These are phyloP conservation scores for Diplodia mutila DNA, from an alignment of 2,329 filamentous ascomycete genomes.

Conservation along the genomic window DNA sequence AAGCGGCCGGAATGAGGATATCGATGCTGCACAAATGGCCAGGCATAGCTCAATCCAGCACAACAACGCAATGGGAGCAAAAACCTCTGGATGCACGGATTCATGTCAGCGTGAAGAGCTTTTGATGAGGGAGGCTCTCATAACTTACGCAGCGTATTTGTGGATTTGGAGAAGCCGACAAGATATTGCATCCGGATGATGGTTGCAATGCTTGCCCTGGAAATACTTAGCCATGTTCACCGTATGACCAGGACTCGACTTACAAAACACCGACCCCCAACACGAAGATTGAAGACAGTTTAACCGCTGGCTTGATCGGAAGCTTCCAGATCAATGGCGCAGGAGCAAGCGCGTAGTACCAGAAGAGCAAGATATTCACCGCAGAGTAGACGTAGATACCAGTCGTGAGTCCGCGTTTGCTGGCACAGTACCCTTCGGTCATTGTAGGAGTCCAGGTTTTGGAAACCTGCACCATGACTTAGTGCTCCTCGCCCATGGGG, in stretches of 20 bases:
- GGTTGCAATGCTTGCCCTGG: constrained; percentile 15
- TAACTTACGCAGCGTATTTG: neutral
- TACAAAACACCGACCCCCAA: constrained; percentile 16
- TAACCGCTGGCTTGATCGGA: constrained; percentile 2
- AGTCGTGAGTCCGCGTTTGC: neutral
- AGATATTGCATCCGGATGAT: constrained; percentile 9
- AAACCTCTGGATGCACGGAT: neutral
- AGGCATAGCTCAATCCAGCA: constrained; percentile 7
- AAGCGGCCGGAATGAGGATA: constrained; percentile 5
- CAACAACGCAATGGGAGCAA: neutral
- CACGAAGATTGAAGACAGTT: constrained; percentile 4
- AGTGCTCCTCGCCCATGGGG: neutral
- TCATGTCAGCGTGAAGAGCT: neutral
- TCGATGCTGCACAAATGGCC: constrained; percentile 6
- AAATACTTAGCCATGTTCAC: neutral
- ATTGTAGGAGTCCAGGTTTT: constrained; percentile 2
- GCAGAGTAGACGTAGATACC: constrained; percentile 1
- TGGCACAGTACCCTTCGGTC: neutral
- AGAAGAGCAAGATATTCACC: neutral
- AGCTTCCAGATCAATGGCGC: constrained; percentile 14
- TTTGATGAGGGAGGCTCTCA: neutral
- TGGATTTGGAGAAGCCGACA: neutral
- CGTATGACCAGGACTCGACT: neutral
- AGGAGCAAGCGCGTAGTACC: constrained; percentile 20
- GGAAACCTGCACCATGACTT: neutral